Evolutionary conservation across 2,329 filamentous ascomycete species (phyloP).

Genomic region (Eutypa lata): DNA sequence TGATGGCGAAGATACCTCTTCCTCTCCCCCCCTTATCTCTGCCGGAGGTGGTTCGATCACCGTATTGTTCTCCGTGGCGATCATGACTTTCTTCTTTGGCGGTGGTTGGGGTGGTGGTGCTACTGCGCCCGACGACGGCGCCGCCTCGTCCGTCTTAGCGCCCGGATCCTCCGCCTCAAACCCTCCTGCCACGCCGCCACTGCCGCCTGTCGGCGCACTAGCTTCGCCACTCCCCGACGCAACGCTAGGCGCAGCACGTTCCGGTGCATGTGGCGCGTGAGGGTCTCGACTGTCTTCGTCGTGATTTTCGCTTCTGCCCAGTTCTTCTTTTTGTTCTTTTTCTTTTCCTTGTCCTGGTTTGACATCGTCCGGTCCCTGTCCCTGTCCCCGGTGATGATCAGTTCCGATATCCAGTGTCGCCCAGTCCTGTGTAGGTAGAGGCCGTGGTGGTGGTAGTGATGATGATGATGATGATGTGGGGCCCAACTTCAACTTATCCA

Average conservation of each 20-base stretch:
- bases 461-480: background rate
- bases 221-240: constrained; percentile 3
- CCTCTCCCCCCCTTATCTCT: too few species aligned
- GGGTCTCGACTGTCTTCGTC: background rate
- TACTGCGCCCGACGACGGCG: too few species aligned
- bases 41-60: too few species aligned
- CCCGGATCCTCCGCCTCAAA: background rate
- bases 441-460: background rate
- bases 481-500: constrained; percentile 23
- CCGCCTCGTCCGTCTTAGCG: background rate
- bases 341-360: constrained; percentile 11
- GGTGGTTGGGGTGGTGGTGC: too few species aligned
- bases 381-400: background rate
- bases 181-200: constrained; percentile 3
- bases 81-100: too few species aligned
- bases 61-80: too few species aligned
- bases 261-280: background rate
- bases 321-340: constrained; percentile 3
- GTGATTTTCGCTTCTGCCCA: background rate
- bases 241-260: constrained; percentile 3
- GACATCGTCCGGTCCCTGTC: too few species aligned
- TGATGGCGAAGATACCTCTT: too few species aligned
- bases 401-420: background rate
- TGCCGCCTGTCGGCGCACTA: constrained; percentile 11
- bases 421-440: background rate